These are phyloP conservation scores for Saccharomycopsis vini DNA, from an alignment of 805 yeast genomes.

Conservation along the genomic window DNA sequence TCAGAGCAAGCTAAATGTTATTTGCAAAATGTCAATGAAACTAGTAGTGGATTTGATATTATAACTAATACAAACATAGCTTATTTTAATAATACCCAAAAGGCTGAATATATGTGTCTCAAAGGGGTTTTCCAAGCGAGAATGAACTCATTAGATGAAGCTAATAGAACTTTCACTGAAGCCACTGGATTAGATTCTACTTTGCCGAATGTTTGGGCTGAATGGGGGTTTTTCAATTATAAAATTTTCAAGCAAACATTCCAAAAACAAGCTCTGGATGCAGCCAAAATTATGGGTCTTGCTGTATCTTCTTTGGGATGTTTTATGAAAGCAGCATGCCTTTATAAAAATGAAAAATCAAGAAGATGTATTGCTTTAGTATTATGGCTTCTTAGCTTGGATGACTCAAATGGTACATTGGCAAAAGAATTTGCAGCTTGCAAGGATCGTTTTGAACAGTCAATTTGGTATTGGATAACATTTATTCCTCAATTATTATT, in stretches of 20 bases:
- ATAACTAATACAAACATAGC: conserved; percentile 93
- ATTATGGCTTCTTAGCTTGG: conserved; percentile 86
- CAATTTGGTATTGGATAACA: conserved; percentile 99
- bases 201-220: conserved; percentile 98
- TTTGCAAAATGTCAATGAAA: conserved; percentile 80
- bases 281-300: conserved; percentile 58
- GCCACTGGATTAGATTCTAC: conserved; percentile 93
- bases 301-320: conserved; percentile 94
- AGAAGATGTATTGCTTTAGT: conserved; percentile 81
- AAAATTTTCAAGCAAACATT: conserved; percentile 59
- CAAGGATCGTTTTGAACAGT: conserved; percentile 89
- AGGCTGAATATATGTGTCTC: conserved; percentile 93
- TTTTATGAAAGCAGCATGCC: conserved; percentile 95
- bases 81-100: conserved; percentile 93
- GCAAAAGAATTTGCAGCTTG: conserved; percentile 84
- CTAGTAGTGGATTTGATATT: conserved; percentile 92
- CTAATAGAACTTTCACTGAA: conserved; percentile 94
- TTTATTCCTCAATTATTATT: conserved; percentile 90
- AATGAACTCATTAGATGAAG: conserved; percentile 83
- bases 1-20: conserved; percentile 98
- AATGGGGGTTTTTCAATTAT: conserved; percentile 96
- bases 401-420: conserved; percentile 71
- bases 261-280: conserved; percentile 31
- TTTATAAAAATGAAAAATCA: conserved; percentile 87
- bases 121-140: conserved; percentile 97